A percentile compares a stretch with the other conserved stretches of the same genome.
These are phyloP conservation scores for Gilbertella persicaria DNA, from an alignment of 371 early-diverging fungal species.

Conservation along the genomic window DNA sequence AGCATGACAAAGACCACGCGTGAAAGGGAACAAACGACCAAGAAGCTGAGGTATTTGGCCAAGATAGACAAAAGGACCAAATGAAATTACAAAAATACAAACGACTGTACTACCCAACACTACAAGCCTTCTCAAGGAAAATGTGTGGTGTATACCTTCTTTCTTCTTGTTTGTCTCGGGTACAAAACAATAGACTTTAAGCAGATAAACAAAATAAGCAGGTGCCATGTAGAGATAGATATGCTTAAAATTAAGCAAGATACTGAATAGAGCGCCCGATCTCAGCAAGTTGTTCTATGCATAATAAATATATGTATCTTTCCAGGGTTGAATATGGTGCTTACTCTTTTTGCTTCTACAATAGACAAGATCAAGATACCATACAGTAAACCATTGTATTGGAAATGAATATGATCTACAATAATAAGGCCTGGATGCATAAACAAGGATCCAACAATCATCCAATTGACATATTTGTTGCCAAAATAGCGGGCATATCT, in stretches of 20 bases:
- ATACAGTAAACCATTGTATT: conserved; percentile 95
- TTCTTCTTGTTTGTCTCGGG: background rate
- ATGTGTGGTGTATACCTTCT: conserved; percentile 14
- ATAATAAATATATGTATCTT: conserved; percentile 11
- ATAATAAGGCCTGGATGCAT: conserved; percentile 86
- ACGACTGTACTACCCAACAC: conserved; percentile 69
- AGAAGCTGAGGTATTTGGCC: conserved; percentile 76
- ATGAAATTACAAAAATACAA: conserved; percentile 72
- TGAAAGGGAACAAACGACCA: conserved; percentile 93
- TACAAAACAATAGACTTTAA: conserved; percentile 82
- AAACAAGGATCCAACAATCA: conserved; percentile 64
- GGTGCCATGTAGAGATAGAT: conserved; percentile 95
- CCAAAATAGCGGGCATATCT: conserved; percentile 45
- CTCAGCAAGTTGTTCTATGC: conserved; percentile 59
- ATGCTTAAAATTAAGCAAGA: conserved; percentile 93
- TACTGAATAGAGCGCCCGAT: conserved; percentile 85
- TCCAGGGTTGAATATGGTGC: background rate
- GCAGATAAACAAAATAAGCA: conserved; percentile 89
- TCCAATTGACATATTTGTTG: conserved; percentile 36
- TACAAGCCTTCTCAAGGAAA: conserved; percentile 50
- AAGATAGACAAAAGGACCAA: conserved; percentile 80
- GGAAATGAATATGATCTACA: conserved; percentile 94
- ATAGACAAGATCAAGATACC: conserved; percentile 87
- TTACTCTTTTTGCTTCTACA: conserved; percentile 72
- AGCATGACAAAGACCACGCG: conserved; percentile 93